Conservation (phyloP, 2,329 filamentous ascomycete species). For the Pestalotiopsis sp. region DNA sequence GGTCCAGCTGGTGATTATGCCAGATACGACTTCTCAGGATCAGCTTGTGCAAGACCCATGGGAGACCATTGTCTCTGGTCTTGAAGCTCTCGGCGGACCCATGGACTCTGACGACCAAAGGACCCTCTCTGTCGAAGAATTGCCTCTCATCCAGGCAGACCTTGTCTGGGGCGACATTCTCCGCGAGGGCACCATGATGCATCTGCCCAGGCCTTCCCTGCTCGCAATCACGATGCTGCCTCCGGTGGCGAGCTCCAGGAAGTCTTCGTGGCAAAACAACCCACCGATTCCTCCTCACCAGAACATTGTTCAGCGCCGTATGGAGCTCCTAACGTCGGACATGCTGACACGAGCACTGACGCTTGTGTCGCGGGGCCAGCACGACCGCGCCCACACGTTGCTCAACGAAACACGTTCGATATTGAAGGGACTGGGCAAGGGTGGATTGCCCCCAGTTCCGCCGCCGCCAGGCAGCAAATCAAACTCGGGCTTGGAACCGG, state of each 20-base stretch:
- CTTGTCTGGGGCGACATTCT: constrained; percentile 92
- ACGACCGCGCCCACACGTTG: constrained; percentile 90
- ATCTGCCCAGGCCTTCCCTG: constrained; percentile 86
- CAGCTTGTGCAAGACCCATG: constrained; percentile 90
- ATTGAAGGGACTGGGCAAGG: constrained; percentile 93
- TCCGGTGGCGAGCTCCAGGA: constrained; percentile 62
- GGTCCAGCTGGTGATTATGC: constrained; percentile 89
- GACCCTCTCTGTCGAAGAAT: constrained; percentile 85
- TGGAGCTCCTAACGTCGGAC: constrained; percentile 96
- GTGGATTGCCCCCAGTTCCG: constrained; percentile 80
- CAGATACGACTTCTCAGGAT: constrained; percentile 82
- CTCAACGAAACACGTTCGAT: constrained; percentile 93
- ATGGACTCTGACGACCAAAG: constrained; percentile 86
- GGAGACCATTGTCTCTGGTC: constrained; percentile 94
- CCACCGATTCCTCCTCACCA: constrained; percentile 95
- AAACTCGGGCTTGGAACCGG: constrained; percentile 45
- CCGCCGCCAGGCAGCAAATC: constrained; percentile 40
- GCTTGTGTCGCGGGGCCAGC: constrained; percentile 86
- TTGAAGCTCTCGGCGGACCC: constrained; percentile 89
- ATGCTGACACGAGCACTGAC: constrained; percentile 95
- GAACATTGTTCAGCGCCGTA: constrained; percentile 90
- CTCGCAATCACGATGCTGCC: constrained; percentile 96
- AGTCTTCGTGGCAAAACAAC: constrained; percentile 62
- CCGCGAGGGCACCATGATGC: constrained; percentile 81
- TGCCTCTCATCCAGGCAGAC: constrained; percentile 93